These are phyloP conservation scores for Solanum sejunctum DNA, from an alignment of 257 asterid genomes.

Conservation along the genomic window DNA sequence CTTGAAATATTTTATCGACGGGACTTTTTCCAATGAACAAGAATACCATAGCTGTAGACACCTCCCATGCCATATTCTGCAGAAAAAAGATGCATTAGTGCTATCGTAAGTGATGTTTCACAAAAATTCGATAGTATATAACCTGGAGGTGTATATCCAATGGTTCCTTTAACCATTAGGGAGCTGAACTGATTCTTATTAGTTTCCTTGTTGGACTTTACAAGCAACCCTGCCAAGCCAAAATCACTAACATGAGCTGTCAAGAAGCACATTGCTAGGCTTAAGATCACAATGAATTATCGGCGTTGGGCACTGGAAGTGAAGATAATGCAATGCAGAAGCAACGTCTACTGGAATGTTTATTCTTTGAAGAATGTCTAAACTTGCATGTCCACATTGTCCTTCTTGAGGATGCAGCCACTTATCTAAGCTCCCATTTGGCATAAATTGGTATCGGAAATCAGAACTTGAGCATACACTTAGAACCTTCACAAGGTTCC, in stretches of 20 bases:
- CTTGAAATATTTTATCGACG: background rate
- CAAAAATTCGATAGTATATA: background rate
- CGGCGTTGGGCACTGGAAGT: slow-evolving; percentile 18
- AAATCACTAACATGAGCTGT: slow-evolving; percentile 42
- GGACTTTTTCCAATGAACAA: background rate
- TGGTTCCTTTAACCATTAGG: slow-evolving; percentile 27
- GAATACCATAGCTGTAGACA: background rate
- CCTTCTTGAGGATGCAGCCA: slow-evolving; percentile 30
- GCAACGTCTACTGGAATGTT: slow-evolving; percentile 26
- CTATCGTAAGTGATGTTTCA: background rate
- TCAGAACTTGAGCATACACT: slow-evolving; percentile 37
- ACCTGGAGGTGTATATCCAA: slow-evolving; percentile 48
- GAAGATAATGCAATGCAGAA: slow-evolving; percentile 32
- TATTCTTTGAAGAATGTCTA: slow-evolving; percentile 22
- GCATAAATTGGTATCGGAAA: slow-evolving; percentile 20
- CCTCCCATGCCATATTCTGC: background rate
- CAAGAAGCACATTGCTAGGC: slow-evolving; percentile 44
- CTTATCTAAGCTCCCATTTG: slow-evolving; percentile 35
- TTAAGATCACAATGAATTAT: slow-evolving; percentile 39
- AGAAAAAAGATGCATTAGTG: background rate
- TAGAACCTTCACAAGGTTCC: slow-evolving; percentile 33
- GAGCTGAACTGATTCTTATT: slow-evolving; percentile 19
- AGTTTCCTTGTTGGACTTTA: background rate
- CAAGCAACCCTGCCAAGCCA: slow-evolving; percentile 28
- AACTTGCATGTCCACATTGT: background rate